Conservation (phyloP, 345 rosid genomes). For the Noccaea caerulescens region DNA sequence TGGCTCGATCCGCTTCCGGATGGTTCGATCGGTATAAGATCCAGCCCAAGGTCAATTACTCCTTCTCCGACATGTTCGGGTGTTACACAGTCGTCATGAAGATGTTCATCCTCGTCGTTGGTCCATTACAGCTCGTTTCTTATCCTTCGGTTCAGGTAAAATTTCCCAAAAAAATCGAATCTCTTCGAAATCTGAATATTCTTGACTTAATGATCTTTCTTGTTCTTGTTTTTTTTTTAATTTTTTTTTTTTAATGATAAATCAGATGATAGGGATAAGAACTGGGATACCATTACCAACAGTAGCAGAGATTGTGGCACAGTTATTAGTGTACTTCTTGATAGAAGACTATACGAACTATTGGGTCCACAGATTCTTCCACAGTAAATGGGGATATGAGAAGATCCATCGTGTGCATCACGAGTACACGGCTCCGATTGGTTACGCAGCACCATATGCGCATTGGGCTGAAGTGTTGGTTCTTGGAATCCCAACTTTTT, state of each 20-base stretch:
- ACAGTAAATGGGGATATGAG: constrained; percentile 88
- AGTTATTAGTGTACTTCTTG: constrained; percentile 72
- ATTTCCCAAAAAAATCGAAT: neutral
- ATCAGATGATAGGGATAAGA: constrained; percentile 73
- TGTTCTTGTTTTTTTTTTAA: too few relatives aligned
- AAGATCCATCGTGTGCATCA: constrained; percentile 90
- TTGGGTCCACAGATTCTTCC: constrained; percentile 89
- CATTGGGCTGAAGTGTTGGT: constrained; percentile 94
- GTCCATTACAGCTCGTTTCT: constrained; percentile 83
- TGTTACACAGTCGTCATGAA: constrained; percentile 83
- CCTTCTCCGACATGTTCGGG: constrained; percentile 60
- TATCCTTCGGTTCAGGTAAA: constrained; percentile 82
- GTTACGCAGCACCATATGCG: constrained; percentile 85
- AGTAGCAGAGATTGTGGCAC: constrained; percentile 65
- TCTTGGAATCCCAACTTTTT: constrained; percentile 89
- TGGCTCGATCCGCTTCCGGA: constrained; percentile 49
- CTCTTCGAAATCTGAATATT: neutral
- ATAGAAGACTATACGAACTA: constrained; percentile 88
- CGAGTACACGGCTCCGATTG: constrained; percentile 82
- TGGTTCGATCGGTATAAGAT: constrained; percentile 70
- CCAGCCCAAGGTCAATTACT: constrained; percentile 77
- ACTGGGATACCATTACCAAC: constrained; percentile 81
- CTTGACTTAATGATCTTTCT: neutral
- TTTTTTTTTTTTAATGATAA: neutral
- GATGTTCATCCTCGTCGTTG: constrained; percentile 75